A percentile compares a stretch with the other conserved stretches of the same genome.
Conservation (phyloP, 176 grass and related monocot species). For the Hyparrhenia diplandra region DNA sequence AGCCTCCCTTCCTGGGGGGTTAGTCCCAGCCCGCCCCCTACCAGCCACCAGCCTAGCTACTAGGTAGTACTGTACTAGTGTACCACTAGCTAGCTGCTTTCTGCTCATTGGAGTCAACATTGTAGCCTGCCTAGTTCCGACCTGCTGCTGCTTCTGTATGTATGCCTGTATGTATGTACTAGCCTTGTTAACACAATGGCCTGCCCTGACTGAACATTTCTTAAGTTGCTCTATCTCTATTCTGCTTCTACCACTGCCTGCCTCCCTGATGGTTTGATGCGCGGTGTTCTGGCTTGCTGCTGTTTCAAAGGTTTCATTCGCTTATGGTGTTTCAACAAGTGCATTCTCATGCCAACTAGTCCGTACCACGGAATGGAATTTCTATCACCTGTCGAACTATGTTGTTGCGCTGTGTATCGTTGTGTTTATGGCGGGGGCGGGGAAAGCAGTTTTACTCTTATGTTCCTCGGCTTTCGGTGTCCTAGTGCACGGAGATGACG, state of each 20-base stretch:
- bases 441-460: not conserved
- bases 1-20: slow-evolving; percentile 30
- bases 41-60: not conserved
- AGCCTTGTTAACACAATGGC: not conserved
- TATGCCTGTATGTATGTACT: not conserved
- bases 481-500: not conserved
- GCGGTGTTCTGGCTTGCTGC: slow-evolving; percentile 3
- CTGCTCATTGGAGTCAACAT: not conserved
- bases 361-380: not conserved
- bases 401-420: not conserved
- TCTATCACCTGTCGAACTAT: not conserved
- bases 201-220: slow-evolving; percentile 1
- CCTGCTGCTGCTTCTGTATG: not conserved
- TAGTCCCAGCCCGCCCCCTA: not conserved
- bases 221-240: slow-evolving; percentile 9
- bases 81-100: not conserved
- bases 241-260: not conserved
- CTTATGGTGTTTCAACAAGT: not conserved
- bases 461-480: not conserved
- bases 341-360: not conserved
- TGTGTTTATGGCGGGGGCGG: not conserved
- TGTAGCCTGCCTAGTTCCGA: not conserved
- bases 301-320: not conserved
- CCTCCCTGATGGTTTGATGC: not conserved
- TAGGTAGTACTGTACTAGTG: not conserved